A percentile compares a stretch with the other conserved stretches of the same genome.
These are phyloP conservation scores for Aphanomyces stellatus DNA, from an alignment of 352 stramenopile species.

Conservation along the genomic window DNA sequence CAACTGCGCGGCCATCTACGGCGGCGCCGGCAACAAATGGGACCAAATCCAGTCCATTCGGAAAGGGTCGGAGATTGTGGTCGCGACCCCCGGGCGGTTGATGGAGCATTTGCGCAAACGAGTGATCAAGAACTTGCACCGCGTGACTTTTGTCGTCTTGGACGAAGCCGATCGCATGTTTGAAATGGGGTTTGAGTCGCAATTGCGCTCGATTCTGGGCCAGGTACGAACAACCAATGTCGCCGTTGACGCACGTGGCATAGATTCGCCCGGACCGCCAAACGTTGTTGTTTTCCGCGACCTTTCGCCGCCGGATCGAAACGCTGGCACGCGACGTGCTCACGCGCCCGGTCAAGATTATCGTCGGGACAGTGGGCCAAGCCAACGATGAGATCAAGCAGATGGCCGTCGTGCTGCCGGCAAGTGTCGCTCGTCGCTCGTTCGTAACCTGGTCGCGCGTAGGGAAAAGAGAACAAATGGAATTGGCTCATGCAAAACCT, in stretches of 20 bases:
- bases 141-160: slow-evolving; percentile 81
- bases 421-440: background rate
- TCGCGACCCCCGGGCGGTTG: slow-evolving; percentile 66
- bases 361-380: slow-evolving; percentile 66
- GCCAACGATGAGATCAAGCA: slow-evolving; percentile 88
- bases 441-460: background rate
- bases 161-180: slow-evolving; percentile 87
- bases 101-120: slow-evolving; percentile 83
- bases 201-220: slow-evolving; percentile 69
- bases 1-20: slow-evolving; percentile 68
- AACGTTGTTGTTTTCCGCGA: slow-evolving; percentile 84
- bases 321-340: slow-evolving; percentile 72
- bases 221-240: too few species aligned
- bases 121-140: slow-evolving; percentile 37
- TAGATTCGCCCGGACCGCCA: slow-evolving; percentile 73
- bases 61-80: slow-evolving; percentile 63
- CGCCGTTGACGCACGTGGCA: too few species aligned
- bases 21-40: slow-evolving; percentile 70
- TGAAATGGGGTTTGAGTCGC: slow-evolving; percentile 82
- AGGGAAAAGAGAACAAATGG: slow-evolving; percentile 73
- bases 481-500: slow-evolving; percentile 73
- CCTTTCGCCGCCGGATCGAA: slow-evolving; percentile 66
- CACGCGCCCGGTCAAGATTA: slow-evolving; percentile 70
- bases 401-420: slow-evolving; percentile 57
- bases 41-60: slow-evolving; percentile 70